Evolutionary conservation across 164 flowering plant species (phyloP).

Genomic region (Kingdonia uniflora): DNA sequence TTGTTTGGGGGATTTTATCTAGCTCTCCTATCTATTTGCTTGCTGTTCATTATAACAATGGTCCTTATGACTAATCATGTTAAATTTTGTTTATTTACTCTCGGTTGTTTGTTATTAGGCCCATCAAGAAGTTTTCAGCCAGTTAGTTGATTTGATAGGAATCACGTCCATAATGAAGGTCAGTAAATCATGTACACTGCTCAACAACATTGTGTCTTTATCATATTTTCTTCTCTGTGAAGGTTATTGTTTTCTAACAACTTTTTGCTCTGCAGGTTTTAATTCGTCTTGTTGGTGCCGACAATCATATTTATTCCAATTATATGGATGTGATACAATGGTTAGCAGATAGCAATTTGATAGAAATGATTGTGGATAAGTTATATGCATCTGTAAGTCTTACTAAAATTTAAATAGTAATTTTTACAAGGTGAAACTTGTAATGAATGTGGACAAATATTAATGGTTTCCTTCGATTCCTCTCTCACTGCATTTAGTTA

Average conservation of each 20-base stretch:
- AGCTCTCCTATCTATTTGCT: no score
- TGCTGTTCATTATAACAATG: no score
- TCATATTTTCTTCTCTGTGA: no score
- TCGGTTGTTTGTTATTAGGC: slow-evolving; percentile 28
- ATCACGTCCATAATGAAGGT: slow-evolving; percentile 99
- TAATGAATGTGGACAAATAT: no score
- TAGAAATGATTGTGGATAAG: slow-evolving; percentile 97
- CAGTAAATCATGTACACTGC: background rate
- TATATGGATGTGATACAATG: slow-evolving; percentile 88
- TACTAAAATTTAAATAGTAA: no score
- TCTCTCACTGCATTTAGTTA: no score
- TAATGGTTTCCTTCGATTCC: no score
- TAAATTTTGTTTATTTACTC: no score
- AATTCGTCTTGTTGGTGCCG: slow-evolving; percentile 87
- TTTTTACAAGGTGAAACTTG: no score
- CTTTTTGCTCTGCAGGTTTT: slow-evolving; percentile 44
- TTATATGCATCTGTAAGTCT: slow-evolving; percentile 74
- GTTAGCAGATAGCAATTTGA: slow-evolving; percentile 82
- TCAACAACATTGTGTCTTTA: background rate
- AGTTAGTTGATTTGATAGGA: slow-evolving; percentile 92
- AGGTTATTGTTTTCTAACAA: no score
- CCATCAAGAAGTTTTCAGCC: slow-evolving; percentile 72
- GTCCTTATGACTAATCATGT: no score
- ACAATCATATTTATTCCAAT: slow-evolving; percentile 85
- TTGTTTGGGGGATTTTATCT: no score